Conservation (phyloP, 2,329 filamentous ascomycete species). For the Cladophialophora carrionii region DNA sequence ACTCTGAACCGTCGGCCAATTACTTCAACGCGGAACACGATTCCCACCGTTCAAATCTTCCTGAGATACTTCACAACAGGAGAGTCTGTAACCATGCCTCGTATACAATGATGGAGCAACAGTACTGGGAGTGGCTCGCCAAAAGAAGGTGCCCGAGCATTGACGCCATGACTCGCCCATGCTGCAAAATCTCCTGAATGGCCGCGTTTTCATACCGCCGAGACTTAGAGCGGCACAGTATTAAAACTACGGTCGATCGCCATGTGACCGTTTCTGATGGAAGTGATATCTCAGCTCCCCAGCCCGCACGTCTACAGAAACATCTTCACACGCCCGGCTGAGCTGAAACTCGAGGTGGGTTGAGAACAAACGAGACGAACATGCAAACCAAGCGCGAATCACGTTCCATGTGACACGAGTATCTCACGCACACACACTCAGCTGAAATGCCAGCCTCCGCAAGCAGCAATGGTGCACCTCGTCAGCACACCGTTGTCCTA, state of each 20-base stretch:
- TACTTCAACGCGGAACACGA: too few relatives aligned
- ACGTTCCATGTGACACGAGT: neutral
- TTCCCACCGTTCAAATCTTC: too few relatives aligned
- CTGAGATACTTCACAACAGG: too few relatives aligned
- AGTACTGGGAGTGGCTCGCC: neutral
- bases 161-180: neutral
- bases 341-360: neutral
- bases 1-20: too few relatives aligned
- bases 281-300: neutral
- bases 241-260: neutral
- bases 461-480: neutral
- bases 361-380: neutral
- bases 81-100: too few relatives aligned
- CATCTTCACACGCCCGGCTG: neutral
- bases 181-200: neutral
- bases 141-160: neutral
- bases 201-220: neutral
- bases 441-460: neutral
- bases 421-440: neutral
- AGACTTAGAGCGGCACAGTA: neutral
- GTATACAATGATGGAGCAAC: neutral
- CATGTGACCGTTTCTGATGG: neutral
- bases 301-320: neutral
- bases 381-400: neutral
- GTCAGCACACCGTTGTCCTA: neutral